These are phyloP conservation scores for Metschnikowia kunwiensis DNA, from an alignment of 805 yeast species.

Conservation along the genomic window DNA sequence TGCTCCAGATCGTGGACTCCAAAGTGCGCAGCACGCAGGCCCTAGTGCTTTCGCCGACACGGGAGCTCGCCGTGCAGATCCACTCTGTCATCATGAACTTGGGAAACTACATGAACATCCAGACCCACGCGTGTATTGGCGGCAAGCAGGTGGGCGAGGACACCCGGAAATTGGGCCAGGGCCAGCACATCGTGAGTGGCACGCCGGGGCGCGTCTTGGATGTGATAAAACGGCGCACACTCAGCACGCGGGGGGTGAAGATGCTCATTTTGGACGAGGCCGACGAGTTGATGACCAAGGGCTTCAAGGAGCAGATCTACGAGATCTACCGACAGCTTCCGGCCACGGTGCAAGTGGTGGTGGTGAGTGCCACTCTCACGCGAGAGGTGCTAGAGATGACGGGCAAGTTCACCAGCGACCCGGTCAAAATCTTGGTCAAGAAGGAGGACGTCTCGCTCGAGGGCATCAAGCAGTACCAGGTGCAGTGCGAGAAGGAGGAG, in stretches of 20 bases:
- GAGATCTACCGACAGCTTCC: conserved; percentile 86
- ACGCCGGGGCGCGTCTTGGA: conserved; percentile 96
- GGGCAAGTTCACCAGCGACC: conserved; percentile 86
- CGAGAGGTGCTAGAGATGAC: conserved; percentile 89
- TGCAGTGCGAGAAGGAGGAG: conserved; percentile 87
- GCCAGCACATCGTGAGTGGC: conserved; percentile 91
- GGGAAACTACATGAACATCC: conserved; percentile 84
- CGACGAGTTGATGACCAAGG: conserved; percentile 88
- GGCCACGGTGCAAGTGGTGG: conserved; percentile 83
- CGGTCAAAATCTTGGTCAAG: conserved; percentile 90
- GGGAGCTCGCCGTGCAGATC: conserved; percentile 94
- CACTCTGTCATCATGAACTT: conserved; percentile 81
- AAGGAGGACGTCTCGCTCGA: conserved; percentile 91
- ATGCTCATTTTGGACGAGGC: conserved; percentile 95
- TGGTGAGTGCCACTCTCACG: conserved; percentile 93
- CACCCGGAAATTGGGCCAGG: conserved; percentile 66
- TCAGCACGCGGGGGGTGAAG: conserved; percentile 73
- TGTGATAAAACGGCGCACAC: conserved; percentile 78
- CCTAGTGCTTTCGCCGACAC: conserved; percentile 87
- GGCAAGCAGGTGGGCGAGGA: conserved; percentile 86
- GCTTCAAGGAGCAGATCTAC: conserved; percentile 93
- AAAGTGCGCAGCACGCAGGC: conserved; percentile 79
- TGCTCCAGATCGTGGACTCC: conserved; percentile 81
- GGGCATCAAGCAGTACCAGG: conserved; percentile 90
- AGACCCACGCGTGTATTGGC: conserved; percentile 90